phyloP scores from a whole-genome alignment of 257 asterid species.

The Ehretia macrophylla region DNA sequence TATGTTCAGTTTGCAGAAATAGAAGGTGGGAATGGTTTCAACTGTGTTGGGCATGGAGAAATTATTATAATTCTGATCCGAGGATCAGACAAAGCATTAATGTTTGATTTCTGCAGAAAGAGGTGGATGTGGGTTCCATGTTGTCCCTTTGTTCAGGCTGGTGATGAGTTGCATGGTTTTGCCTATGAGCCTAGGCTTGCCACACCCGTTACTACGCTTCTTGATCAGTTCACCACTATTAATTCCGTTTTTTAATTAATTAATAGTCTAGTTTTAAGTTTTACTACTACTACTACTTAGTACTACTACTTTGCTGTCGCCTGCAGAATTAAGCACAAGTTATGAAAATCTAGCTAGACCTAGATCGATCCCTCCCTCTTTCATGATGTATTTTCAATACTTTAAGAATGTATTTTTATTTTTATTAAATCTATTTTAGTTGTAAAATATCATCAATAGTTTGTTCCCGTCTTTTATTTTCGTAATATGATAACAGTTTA shows the following conservation, averaged over 20 bases:
- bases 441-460: too few species aligned
- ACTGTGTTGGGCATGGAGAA: constrained; percentile 72
- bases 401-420: too few species aligned
- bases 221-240: constrained; percentile 68
- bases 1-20: constrained; percentile 61
- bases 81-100: constrained; percentile 41
- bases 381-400: too few species aligned
- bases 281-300: too few species aligned
- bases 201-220: constrained; percentile 69
- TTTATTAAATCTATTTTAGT: too few species aligned
- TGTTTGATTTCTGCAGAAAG: constrained; percentile 60
- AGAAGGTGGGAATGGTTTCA: constrained; percentile 68
- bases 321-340: too few species aligned
- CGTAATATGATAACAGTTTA: too few species aligned
- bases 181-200: constrained; percentile 68
- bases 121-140: constrained; percentile 83
- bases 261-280: too few species aligned
- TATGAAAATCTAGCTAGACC: too few species aligned
- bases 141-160: constrained; percentile 44
- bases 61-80: constrained; percentile 44
- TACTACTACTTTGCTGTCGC: too few species aligned
- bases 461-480: too few species aligned
- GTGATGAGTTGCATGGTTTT: constrained; percentile 67
- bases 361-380: too few species aligned
- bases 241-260: constrained; percentile 40